Base-by-base conservation (phyloP, 2,329 filamentous ascomycete genomes). In the Aspergillus japonicus region DNA sequence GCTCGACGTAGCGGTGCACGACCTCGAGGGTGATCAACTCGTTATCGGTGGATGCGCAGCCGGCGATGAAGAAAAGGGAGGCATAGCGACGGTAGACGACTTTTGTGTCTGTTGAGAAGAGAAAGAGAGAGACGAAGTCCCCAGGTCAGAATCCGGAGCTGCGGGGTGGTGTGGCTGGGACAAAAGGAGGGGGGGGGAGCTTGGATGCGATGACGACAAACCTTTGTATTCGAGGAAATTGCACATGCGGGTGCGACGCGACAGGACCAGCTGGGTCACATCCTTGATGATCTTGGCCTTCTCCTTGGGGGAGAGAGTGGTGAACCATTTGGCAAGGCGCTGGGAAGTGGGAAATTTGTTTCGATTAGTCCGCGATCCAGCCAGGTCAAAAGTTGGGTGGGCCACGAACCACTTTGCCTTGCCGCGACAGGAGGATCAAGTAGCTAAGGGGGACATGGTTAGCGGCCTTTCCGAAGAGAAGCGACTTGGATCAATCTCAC, bases 251-350 rank as follows among this genome's bases (percentile, higher is more conserved):
- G 95, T 98, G 73, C 95, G 87, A 69, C 95, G 87, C 64, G 95
- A 95, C 68, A 99, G 88, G 69, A 99, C 95, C 53, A 98, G 90
- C 80, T 98, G 95, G 62, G 95, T 92, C 72, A 99, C 95, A 83
- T 99, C 95, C 80, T 99, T 99, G 85, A 99, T 94, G 75, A 99
- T 98, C 85, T 99, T 99, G 80, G 94, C 95, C 83, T 99, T 99
- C 75, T 99, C 95, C 80, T 90, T 97, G 65, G 95, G 95, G 39
- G 94, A 96, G 64, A 99, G 85, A 16, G 95, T 99, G 57, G 93
- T 96, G 81, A 99, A 99, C 95, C 95, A 99, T 82, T 99, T 99
- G 69, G 95, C 95, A 58, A 99, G 89, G 75, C 95, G 93, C 95
- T 99, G 80, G 58, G 65, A 60, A 66, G 51, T 29, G 26, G 26